Evolutionary conservation across 2,329 filamentous ascomycete genomes (phyloP).

Genomic region (Beauveria asiatica): DNA sequence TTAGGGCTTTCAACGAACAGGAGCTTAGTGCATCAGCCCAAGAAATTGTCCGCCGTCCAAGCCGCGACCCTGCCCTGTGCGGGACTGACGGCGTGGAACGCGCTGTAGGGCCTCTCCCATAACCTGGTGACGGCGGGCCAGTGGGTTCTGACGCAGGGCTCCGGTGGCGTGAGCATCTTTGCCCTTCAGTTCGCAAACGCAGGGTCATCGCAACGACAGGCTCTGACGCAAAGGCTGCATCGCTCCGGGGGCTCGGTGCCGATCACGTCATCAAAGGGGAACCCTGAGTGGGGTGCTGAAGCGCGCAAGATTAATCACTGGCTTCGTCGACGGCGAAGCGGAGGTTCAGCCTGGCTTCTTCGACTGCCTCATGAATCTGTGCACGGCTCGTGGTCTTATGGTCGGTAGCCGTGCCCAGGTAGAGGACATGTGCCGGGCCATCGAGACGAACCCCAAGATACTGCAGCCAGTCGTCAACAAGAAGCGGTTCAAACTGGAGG

Average conservation of each 20-base stretch:
- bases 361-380: constrained; percentile 22
- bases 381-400: constrained; percentile 37
- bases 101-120: constrained; percentile 47
- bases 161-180: constrained; percentile 59
- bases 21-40: constrained; percentile 62
- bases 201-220: constrained; percentile 40
- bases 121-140: constrained; percentile 42
- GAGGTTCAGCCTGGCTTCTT: constrained; percentile 21
- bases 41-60: constrained; percentile 43
- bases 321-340: constrained; percentile 23
- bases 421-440: constrained; percentile 41
- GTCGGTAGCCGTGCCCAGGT: constrained; percentile 38
- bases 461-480: constrained; percentile 35
- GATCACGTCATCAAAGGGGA: constrained; percentile 39
- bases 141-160: constrained; percentile 59
- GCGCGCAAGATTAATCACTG: constrained; percentile 34
- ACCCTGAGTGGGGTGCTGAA: constrained; percentile 35
- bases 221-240: constrained; percentile 32
- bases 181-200: constrained; percentile 48
- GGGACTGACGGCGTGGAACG: constrained; percentile 57
- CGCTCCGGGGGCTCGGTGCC: constrained; percentile 37
- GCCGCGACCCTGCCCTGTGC: constrained; percentile 52
- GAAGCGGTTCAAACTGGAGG: constrained; percentile 30
- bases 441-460: constrained; percentile 35
- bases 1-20: constrained; percentile 57